Evolutionary conservation across 345 rosid genomes (phyloP), one percentile per base, ranked within the genome.

Genomic region (Alliaria petiolata): DNA sequence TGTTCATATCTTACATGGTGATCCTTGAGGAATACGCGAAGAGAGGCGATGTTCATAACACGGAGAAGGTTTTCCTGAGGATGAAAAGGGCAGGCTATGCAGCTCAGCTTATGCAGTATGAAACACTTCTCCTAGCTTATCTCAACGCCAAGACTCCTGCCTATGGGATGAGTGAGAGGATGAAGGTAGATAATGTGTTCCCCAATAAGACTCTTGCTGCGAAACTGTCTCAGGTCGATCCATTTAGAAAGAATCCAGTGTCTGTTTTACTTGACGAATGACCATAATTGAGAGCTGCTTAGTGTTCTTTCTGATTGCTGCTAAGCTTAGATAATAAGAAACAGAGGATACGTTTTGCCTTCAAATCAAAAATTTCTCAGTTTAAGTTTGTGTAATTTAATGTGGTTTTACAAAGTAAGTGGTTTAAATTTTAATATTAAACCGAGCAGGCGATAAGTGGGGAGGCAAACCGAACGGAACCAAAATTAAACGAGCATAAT

Each of bases 101-200:
- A 16, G 85, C 85, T 52, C 91, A 90, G 62, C 2, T 81, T 6
- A 70, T 74, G 80, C 91, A 83, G 63, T 91, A 83, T 78, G 83
- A 83, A 16, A 20, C 75, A 13, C 72, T 95, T 20, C 33, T 87
- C 15, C 74, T 76, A 78, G 81, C 95, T 1, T 95, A 95, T 53
- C 28, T 71, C 17, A 88, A 84, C 60, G 88, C 92, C 9, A 87
- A 84, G 65, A 67, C 73, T 45, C 92, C 89, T 16, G 90, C 90
- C 36, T 95, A 95, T 72, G 99, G 97, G 57, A 83, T 95, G 16
- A 77, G 80, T 80, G 93, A 89, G 74, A 85, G 99, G 77, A 82
- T 91, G 88, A 83, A 76, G 79, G 92, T 88, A 6, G 98, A 95
- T 65, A 84, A 87, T 47, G 51, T 95, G 57, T 89, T 91, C 74